Evolutionary conservation across 2,329 filamentous ascomycete species (phyloP), one percentile per base, ranked within the genome.

Genomic region (Aureobasidium sp.): DNA sequence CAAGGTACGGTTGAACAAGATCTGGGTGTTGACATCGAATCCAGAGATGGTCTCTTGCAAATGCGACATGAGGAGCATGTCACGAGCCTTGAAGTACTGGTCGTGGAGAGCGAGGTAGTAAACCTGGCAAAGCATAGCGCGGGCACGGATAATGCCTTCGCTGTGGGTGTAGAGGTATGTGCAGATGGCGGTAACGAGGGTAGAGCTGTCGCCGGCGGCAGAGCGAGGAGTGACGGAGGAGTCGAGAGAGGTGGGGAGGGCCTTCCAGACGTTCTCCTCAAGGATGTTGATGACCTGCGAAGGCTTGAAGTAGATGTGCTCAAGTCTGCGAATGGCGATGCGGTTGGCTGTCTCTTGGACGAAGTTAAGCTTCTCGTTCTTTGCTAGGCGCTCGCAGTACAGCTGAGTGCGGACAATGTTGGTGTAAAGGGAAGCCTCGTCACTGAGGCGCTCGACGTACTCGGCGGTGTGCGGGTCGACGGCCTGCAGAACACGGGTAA

Each of bases 41-140:
- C 90, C 95, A 79, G 85, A 84, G 75, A 99, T 99, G 61, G 90
- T 96, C 81, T 99, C 94, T 74, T 97, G 93, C 73, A 99, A 81
- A 80, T 99, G 94, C 20, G 94, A 99, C 91, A 99, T 99, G 76
- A 99, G 86, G 88, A 97, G 96, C 89, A 99, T 93, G 77, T 99
- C 95, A 68, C 94, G 90, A 71, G 94, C 89, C 78, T 89, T 91
- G 84, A 96, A 97, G 83, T 97, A 99, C 71, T 96, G 88, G 78
- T 97, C 92, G 78, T 99, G 94, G 59, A 99, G 84, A 56, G 94
- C 94, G 69, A 97, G 83, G 86, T 96, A 96, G 82, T 99, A 99
- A 66, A 99, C 94, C 78, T 97, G 91, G 82, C 91, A 97, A 65
- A 99, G 84, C 92, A 99, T 97, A 49, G 94, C 93, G 64, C 94